Conservation (phyloP, 148 eudicot species). For the Camellia japonica region DNA sequence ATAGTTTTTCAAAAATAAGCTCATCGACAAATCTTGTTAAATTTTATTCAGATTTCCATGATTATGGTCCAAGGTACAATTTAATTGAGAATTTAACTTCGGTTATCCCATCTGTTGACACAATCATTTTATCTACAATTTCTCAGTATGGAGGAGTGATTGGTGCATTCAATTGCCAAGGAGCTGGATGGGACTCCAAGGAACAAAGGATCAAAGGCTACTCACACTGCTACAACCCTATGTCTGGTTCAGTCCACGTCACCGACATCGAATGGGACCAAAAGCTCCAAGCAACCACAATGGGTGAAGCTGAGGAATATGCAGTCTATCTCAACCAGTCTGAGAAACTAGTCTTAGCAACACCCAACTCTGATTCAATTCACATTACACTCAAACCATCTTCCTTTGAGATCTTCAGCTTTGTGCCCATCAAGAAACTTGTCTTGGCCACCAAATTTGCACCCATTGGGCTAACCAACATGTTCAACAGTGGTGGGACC, state of each 20-base stretch:
- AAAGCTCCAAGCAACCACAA: constrained; percentile 20
- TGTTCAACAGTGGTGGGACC: constrained; percentile 65
- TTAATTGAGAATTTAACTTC: no score
- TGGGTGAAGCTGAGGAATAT: constrained; percentile 45
- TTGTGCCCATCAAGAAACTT: constrained; percentile 48
- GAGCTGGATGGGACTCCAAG: constrained; percentile 63
- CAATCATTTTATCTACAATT: not conserved
- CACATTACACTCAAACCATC: constrained; percentile 35
- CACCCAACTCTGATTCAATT: constrained; percentile 27
- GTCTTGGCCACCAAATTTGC: constrained; percentile 34
- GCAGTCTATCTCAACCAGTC: constrained; percentile 53
- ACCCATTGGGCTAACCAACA: constrained; percentile 58
- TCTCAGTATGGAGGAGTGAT: constrained; percentile 58
- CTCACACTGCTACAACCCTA: constrained; percentile 55
- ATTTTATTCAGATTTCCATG: no score
- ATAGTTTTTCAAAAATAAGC: no score
- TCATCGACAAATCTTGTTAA: no score
- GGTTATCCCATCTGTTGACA: no score
- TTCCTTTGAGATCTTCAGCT: constrained; percentile 55
- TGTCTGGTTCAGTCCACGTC: constrained; percentile 35
- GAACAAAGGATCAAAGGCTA: constrained; percentile 56
- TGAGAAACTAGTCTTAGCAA: constrained; percentile 29
- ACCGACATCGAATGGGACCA: constrained; percentile 70
- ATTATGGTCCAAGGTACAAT: no score
- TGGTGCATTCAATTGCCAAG: constrained; percentile 74